Base-by-base conservation (phyloP, 139 green algal genomes). In the Pleodorina starrii region DNA sequence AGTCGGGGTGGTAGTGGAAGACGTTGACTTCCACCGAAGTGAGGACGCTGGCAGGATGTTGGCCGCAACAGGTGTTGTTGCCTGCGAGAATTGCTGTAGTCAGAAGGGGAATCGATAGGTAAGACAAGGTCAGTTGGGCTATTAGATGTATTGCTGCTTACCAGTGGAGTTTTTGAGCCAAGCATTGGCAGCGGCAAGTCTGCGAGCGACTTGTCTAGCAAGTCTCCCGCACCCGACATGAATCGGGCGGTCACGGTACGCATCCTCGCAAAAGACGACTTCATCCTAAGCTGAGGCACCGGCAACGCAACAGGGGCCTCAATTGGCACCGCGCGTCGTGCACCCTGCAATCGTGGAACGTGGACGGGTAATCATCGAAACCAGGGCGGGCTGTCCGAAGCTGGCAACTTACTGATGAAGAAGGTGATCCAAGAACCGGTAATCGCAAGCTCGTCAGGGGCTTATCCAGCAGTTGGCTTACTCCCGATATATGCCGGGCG, bases 401-500 rank as follows among this genome's bases (percentile, higher is more conserved):
- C n/a, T 10, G 2, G 17, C 1, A 23, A 2, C 68, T 76, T 23
- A 76, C 68, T 32, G 16, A 76, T 48, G 68, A 46, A 32, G 68
- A 46, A 14, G 25, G 68, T 21, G 35, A 48, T 43, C 68, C 68
- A 44, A 76, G 19, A 27, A 76, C 35, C 25, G 12, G 68, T 46
- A 43, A 7, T 29, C 32, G 35, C 68, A 76, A 21, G 35, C 36
- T 25, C 25, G 35, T 23, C 25, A 76, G 68, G 7, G 35, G 35
- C 68, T 76, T 76, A 25, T 76, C 5, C 1, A 76, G 25, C 17
- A 76, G 32, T 27, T 46, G 32, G 68, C 68, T 46, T 29, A 46
- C 68, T 76, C 68, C 68, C 68, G 68, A 46, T 11, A 76, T 76
- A 17, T 23, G 68, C 25, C 68, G 68, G 68, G 68, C 68, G 68